Base-by-base conservation (phyloP, 495 filamentous ascomycete genomes). In the Aspergillus indologenus region DNA sequence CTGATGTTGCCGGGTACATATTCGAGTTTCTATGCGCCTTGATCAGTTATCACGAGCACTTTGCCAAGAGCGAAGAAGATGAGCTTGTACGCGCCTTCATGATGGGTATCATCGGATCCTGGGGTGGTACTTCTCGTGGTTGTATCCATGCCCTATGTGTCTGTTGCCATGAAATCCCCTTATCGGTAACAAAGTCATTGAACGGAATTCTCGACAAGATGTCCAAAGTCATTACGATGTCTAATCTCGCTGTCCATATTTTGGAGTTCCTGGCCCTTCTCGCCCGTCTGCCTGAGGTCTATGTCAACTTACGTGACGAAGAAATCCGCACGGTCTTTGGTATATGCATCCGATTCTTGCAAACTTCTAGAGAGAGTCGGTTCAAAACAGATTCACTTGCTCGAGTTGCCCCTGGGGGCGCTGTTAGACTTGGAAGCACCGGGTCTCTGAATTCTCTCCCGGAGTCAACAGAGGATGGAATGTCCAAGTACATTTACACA, bases 91-190 rank as follows among this genome's bases (percentile, higher is more conserved):
- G 87, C 50, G 81, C 87, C 0, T 96, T 99, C 70, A 81, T 91
- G 65, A 79, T 86, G 53, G 92, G 92, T 8, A 86, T 96, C 49
- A 81, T 82, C 45, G 85, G 89, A 14, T 87, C 85, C 21, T 89
- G 89, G 82, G 93, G 97, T 62, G 83, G 90, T 60, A 92, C 88
- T 20, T 89, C 90, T 23, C 92, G 90, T 65, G 88, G 85, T 49
- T 97, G 94, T 69, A 96, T 99, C 51, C 93, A 98, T 71, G 94
- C 92, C 2, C 79, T 99, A 8, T 89, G 91, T 2, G 85, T 98
- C 45, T 98, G 92, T 72, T 96, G 92, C 66, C 88, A 96, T 65
- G 95, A 99, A 69, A 81, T 96, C 23, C 92, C 92, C 22, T 77
- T 84, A 24, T 90, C 91, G 26, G 86, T 91, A 51, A 88, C 86